Conservation (phyloP, 805 yeast genomes). For the Ascoidea tarda region DNA sequence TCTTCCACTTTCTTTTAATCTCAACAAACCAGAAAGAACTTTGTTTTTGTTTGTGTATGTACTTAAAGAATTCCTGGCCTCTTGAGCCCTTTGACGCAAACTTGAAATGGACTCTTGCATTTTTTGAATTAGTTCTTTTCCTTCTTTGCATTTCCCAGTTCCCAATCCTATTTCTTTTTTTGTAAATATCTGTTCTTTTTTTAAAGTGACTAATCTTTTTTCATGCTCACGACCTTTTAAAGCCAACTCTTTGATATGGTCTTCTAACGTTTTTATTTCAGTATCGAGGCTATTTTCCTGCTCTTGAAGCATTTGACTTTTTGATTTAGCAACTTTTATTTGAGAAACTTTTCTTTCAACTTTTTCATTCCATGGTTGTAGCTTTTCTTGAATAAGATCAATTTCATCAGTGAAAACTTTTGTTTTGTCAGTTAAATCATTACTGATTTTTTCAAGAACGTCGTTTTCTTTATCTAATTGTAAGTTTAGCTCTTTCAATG, state of each 20-base stretch:
- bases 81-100: slow-evolving; percentile 48
- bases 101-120: slow-evolving; percentile 39
- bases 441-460: slow-evolving; percentile 47
- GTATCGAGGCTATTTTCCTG: slow-evolving; percentile 27
- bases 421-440: slow-evolving; percentile 62
- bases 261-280: slow-evolving; percentile 30
- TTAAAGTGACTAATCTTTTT: slow-evolving; percentile 27
- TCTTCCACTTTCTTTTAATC: slow-evolving; percentile 68
- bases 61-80: slow-evolving; percentile 46
- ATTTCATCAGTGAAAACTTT: slow-evolving; percentile 51
- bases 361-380: slow-evolving; percentile 75
- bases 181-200: slow-evolving; percentile 33
- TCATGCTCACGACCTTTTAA: slow-evolving; percentile 36
- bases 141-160: slow-evolving; percentile 36
- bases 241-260: slow-evolving; percentile 29
- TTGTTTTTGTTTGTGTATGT: slow-evolving; percentile 54
- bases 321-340: slow-evolving; percentile 48
- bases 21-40: slow-evolving; percentile 54
- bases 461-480: slow-evolving; percentile 38
- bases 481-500: slow-evolving; percentile 28
- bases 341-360: slow-evolving; percentile 50
- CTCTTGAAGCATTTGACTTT: slow-evolving; percentile 42
- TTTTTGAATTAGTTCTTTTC: slow-evolving; percentile 31
- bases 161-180: slow-evolving; percentile 44
- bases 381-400: slow-evolving; percentile 41